Base-by-base conservation (phyloP, 495 filamentous ascomycete species). In the Daldinia decipiens region DNA sequence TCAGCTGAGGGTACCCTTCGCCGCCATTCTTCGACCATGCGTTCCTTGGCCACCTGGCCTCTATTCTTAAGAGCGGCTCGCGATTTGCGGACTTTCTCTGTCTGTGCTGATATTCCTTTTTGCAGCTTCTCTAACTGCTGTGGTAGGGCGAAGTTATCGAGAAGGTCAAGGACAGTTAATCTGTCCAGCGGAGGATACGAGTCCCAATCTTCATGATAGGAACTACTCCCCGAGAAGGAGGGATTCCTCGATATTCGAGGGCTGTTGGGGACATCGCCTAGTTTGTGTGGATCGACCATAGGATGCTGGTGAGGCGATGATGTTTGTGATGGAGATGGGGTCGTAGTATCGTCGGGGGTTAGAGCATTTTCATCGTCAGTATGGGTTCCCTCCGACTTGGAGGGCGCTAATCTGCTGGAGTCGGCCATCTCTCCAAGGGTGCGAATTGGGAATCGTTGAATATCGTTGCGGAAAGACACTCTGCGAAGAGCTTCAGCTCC, bases 111-210 rank as follows among this genome's bases (percentile, higher is more conserved):
- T 39, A 97, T 81, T 17, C 89, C 88, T 67, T 84, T 90, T 70
- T 97, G 93, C 70, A 97, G 84, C 80, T 91, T 93, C 79, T 99
- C 95, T 24, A 99, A 82, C 61, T 93, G 90, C 70, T 94, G 90
- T 1, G 93, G 90, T 52, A 99, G 86, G 0, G 95, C 92, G 70
- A 99, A 89, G 75, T 97, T 97, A 79, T 98, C 96, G 57, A 99
- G 86, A 21, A 98, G 82, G 76, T 99, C 95, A 67, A 98, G 93
- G 45, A 98, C 87, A 24, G 92, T 95, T 64, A 98, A 83, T 59
- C 93, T 91, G 75, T 99, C 95, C n/a, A 97, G 82, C 4, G 95
- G 93, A 17, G 95, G 92, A 56, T 87, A 84, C 0, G 89, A 87
- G 67, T 95, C 93, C 92, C 92, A 95, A 77, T 96, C 93, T 75